Conservation (phyloP, 768 basidiomycete genomes). For the Lentinula lateritia region DNA sequence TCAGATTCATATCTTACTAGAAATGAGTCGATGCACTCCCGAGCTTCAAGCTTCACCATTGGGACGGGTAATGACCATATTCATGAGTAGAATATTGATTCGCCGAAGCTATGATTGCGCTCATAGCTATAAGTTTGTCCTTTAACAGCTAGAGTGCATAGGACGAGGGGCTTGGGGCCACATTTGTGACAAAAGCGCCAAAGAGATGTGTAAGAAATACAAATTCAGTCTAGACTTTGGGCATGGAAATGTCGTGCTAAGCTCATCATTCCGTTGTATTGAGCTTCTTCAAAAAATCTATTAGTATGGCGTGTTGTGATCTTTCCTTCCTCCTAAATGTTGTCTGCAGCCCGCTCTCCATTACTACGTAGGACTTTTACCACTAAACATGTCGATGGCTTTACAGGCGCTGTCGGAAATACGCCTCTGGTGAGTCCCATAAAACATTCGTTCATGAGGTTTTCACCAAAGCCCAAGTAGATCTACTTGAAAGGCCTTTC, state of each 20-base stretch:
- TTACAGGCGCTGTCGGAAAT: slow-evolving; percentile 86
- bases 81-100: no score
- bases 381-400: slow-evolving; percentile 59
- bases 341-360: slow-evolving; percentile 24
- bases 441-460: background rate
- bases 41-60: no score
- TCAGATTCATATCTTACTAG: no score
- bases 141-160: no score
- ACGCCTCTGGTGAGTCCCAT: slow-evolving; percentile 75
- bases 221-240: no score
- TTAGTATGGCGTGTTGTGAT: slow-evolving; percentile 7
- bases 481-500: slow-evolving; percentile 81
- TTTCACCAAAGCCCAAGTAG: slow-evolving; percentile 30
- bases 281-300: background rate
- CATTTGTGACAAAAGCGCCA: no score
- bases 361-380: slow-evolving; percentile 27
- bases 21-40: no score
- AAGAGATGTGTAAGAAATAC: no score
- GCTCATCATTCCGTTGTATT: background rate
- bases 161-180: no score
- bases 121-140: no score
- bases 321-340: slow-evolving; percentile 23
- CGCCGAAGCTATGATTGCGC: no score
- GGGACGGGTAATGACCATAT: no score
- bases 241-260: slow-evolving; percentile 6